Base-by-base conservation (phyloP, 768 basidiomycete species). In the Dioszegia crocea region DNA sequence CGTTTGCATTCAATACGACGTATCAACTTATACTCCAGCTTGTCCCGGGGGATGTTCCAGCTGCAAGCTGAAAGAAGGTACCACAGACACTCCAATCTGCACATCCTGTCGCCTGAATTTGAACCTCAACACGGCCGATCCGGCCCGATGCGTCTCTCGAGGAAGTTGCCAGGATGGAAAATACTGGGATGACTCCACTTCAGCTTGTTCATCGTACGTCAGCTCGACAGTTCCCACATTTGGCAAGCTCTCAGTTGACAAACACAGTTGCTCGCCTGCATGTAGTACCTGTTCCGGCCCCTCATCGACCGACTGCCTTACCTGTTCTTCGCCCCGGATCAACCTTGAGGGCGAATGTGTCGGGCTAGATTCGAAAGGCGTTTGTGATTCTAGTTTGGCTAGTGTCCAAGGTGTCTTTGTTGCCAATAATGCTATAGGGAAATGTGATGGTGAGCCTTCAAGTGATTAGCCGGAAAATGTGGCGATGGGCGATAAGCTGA, bases 381-480 rank as follows among this genome's bases (percentile, higher is more conserved):
- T 73, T 2, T 76, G 75, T 45, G 75, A 76, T 52, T 57, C 70
- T 3, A 62, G 54, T 14, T 46, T 68, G 23, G 61, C 65, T 24
- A 48, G 44, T 3, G 41, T 73, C 4, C 44, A 66, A 39, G 75
- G 75, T 4, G 60, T 64, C 0, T 75, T 64, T 40, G 63, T 75
- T 5, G 70, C 68, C 11, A 66, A 73, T 47, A 70, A 68, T 29
- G 60, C 17, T 1, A 67, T 71, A 31, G 51, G 63, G 9, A 27
- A 60, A 58, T 76, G 75, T 47, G 71, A 76, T 53, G 58, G 75
- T 76, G 40, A 54, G 73, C 59, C n/a, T n/a, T n/a, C n/a, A n/a
- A n/a, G n/a, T n/a, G n/a, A n/a, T n/a, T n/a, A n/a, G n/a, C n/a
- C n/a, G n/a, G n/a, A n/a, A n/a, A n/a, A n/a, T n/a, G n/a, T n/a